Conservation (phyloP, 2,329 filamentous ascomycete genomes). For the Zymoseptoria pseudotritici region DNA sequence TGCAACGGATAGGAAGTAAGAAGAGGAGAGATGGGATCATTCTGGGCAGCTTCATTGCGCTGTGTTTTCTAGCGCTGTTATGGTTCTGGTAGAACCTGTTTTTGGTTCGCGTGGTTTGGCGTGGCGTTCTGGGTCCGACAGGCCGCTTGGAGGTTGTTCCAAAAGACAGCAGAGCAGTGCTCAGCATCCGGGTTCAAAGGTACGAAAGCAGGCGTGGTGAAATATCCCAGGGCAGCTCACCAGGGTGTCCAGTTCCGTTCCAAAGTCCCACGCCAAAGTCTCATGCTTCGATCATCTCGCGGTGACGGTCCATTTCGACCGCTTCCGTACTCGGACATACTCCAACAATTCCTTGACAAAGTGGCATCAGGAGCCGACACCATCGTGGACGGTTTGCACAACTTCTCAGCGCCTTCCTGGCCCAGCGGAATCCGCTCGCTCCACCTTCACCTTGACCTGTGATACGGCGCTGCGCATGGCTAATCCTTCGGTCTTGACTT, state of each 20-base stretch:
- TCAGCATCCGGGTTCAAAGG: not conserved
- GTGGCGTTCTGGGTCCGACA: not conserved
- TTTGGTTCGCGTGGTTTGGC: not conserved
- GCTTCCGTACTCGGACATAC: not conserved
- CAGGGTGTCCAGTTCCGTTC: not conserved
- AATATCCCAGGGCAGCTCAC: not conserved
- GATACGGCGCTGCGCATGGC: not conserved
- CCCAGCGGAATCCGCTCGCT: not conserved
- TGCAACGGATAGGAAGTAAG: conserved; percentile 86
- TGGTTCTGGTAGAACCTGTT: conserved; percentile 56
- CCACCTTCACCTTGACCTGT: not conserved
- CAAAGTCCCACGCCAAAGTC: not conserved
- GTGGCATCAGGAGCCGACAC: not conserved
- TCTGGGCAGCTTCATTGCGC: conserved; percentile 79
- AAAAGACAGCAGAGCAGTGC: not conserved
- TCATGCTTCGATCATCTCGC: not conserved
- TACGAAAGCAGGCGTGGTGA: not conserved
- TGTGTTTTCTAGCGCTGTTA: conserved; percentile 82
- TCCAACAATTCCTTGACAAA: not conserved
- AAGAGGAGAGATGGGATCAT: conserved; percentile 94
- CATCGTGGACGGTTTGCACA: not conserved
- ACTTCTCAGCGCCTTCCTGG: not conserved
- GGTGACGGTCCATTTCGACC: not conserved
- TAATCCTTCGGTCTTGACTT: not conserved
- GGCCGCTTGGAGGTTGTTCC: not conserved